phyloP scores from a whole-genome alignment of 2,329 filamentous ascomycete species.

The Arthrobotrys musiformis region DNA sequence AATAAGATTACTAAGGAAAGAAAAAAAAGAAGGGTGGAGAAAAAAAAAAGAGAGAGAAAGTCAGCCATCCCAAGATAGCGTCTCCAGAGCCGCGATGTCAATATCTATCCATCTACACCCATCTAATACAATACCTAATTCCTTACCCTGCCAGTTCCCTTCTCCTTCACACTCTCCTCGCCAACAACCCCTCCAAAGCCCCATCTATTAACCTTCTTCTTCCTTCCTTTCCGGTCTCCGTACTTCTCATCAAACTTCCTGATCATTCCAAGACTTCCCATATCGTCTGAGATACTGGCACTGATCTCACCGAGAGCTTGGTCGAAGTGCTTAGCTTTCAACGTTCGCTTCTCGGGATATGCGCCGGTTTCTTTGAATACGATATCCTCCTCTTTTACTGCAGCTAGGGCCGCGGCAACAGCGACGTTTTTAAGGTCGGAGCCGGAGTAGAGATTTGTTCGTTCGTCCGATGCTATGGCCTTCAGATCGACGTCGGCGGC shows the following conservation, averaged over 20 bases:
- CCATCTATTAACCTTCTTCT: slow-evolving; percentile 71
- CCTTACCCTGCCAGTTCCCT: slow-evolving; percentile 58
- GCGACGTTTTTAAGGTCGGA: slow-evolving; percentile 85
- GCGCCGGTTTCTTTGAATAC: slow-evolving; percentile 59
- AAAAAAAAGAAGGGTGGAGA: slow-evolving; percentile 4
- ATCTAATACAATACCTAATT: slow-evolving; percentile 17
- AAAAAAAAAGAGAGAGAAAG: not conserved
- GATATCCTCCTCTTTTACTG: slow-evolving; percentile 76
- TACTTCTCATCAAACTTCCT: slow-evolving; percentile 96
- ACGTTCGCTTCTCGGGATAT: slow-evolving; percentile 75
- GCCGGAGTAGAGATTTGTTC: slow-evolving; percentile 80
- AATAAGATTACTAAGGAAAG: not conserved
- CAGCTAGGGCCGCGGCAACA: slow-evolving; percentile 81
- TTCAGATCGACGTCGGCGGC: slow-evolving; percentile 72
- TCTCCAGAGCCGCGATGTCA: slow-evolving; percentile 15
- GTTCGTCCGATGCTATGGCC: slow-evolving; percentile 69
- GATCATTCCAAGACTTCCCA: slow-evolving; percentile 85
- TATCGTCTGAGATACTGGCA: slow-evolving; percentile 92
- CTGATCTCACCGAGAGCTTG: slow-evolving; percentile 87
- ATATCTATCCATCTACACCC: slow-evolving; percentile 9
- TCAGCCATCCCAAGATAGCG: not conserved
- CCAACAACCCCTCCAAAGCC: slow-evolving; percentile 67
- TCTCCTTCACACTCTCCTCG: slow-evolving; percentile 48
- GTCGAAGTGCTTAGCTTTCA: slow-evolving; percentile 80
- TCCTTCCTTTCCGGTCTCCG: slow-evolving; percentile 78